Conservation (phyloP, 2,329 filamentous ascomycete species). For the Penicillium palitans region DNA sequence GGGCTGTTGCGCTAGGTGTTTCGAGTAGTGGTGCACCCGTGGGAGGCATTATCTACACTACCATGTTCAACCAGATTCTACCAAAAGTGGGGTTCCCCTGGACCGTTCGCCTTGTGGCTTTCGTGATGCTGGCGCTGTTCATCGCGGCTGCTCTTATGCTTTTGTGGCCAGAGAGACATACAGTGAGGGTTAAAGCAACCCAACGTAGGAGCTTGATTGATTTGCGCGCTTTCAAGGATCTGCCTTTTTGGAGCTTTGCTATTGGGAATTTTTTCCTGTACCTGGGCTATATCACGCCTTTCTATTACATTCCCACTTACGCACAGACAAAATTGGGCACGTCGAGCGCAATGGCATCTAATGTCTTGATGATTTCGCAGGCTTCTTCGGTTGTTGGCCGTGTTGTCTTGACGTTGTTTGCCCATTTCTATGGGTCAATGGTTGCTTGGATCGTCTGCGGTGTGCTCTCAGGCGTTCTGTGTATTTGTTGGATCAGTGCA, state of each 20-base stretch:
- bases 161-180: conserved; percentile 21
- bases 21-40: conserved; percentile 55
- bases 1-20: conserved; percentile 55
- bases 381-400: conserved; percentile 58
- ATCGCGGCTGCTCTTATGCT: conserved; percentile 11
- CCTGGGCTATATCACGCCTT: conserved; percentile 51
- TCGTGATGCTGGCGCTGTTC: conserved; percentile 50
- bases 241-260: conserved; percentile 45
- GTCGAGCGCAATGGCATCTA: conserved; percentile 48
- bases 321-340: conserved; percentile 34
- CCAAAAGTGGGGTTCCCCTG: conserved; percentile 58
- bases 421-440: conserved; percentile 57
- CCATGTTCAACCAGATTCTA: conserved; percentile 52
- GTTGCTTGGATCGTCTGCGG: conserved; percentile 55
- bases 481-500: conserved; percentile 59
- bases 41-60: conserved; percentile 60
- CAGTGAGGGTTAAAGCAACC: neutral
- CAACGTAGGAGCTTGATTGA: conserved; percentile 43
- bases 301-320: conserved; percentile 43
- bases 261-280: conserved; percentile 40
- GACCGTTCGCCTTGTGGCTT: conserved; percentile 56
- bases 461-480: conserved; percentile 38
- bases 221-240: conserved; percentile 46
- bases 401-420: conserved; percentile 54
- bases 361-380: conserved; percentile 63